Conservation (phyloP, 352 stramenopile genomes). For the Paralagenidium karlingii region DNA sequence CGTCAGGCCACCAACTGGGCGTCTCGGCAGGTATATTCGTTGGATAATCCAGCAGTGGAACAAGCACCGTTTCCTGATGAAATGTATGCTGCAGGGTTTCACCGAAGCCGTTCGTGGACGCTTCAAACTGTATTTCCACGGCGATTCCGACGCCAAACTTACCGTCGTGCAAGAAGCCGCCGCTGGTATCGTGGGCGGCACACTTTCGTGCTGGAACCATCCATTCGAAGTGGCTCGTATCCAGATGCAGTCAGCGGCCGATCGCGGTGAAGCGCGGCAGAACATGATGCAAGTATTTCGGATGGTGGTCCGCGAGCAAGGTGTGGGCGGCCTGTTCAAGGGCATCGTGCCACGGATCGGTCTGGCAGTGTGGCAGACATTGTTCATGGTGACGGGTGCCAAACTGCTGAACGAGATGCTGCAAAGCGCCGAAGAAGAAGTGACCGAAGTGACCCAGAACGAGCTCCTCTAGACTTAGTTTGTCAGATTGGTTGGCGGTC, state of each 20-base stretch:
- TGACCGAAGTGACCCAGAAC: no score
- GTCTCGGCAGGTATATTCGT: conserved; percentile 53
- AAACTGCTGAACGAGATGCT: conserved; percentile 88
- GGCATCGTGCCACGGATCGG: conserved; percentile 80
- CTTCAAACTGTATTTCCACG: conserved; percentile 81
- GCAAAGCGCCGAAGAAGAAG: no score
- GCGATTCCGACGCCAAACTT: conserved; percentile 75
- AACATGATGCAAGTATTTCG: conserved; percentile 86
- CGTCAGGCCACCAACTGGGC: conserved; percentile 88
- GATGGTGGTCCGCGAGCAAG: conserved; percentile 76
- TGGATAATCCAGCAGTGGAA: not conserved
- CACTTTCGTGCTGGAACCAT: conserved; percentile 86
- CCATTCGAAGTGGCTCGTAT: conserved; percentile 87
- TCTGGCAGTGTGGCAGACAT: conserved; percentile 84
- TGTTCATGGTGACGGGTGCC: conserved; percentile 88
- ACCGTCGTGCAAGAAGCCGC: conserved; percentile 78
- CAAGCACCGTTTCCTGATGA: not conserved
- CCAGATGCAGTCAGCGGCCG: conserved; percentile 84
- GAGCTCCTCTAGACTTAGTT: no score
- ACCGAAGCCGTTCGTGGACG: conserved; percentile 78
- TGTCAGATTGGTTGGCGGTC: no score
- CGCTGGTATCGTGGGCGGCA: conserved; percentile 76
- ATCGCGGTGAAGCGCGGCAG: conserved; percentile 80
- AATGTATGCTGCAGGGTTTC: conserved; percentile 31
- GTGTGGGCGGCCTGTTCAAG: conserved; percentile 78